A percentile compares a stretch with the other conserved stretches of the same genome.
phyloP scores from a whole-genome alignment of 2,329 filamentous ascomycete species.

The Thelonectria blattea region DNA sequence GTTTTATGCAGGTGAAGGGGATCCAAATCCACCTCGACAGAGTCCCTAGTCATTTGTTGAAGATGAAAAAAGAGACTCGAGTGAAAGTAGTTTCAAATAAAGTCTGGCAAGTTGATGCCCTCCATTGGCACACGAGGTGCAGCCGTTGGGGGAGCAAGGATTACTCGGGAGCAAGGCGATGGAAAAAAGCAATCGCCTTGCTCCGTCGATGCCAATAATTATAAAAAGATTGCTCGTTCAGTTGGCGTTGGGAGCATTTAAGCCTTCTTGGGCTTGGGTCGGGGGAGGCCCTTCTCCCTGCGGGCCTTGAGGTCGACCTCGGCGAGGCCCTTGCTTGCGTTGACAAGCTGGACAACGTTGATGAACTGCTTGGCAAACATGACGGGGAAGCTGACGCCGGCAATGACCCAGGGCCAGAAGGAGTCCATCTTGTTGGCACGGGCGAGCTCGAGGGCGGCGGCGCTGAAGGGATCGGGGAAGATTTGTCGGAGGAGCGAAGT shows the following conservation, averaged over 20 bases:
- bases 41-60: conserved; percentile 30
- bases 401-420: conserved; percentile 71
- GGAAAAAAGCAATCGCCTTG: background rate
- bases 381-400: conserved; percentile 79
- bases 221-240: conserved; percentile 4
- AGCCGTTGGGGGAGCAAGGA: background rate
- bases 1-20: conserved; percentile 37
- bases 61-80: conserved; percentile 19
- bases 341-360: conserved; percentile 92
- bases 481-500: conserved; percentile 74
- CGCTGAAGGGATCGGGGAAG: conserved; percentile 89
- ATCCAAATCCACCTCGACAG: conserved; percentile 26
- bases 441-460: conserved; percentile 89
- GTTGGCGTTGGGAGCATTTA: conserved; percentile 21
- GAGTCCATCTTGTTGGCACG: conserved; percentile 92
- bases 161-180: background rate
- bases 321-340: conserved; percentile 89
- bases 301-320: conserved; percentile 83
- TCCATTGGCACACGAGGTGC: conserved; percentile 15
- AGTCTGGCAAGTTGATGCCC: conserved; percentile 12
- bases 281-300: conserved; percentile 58
- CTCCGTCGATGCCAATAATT: background rate
- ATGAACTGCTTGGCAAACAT: conserved; percentile 93
- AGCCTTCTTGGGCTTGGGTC: conserved; percentile 46
- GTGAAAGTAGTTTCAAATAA: conserved; percentile 26